Evolutionary conservation across 176 grass and related monocot species (phyloP), one percentile per base, ranked within the genome.

Genomic region (Bonia amplexicaulis): DNA sequence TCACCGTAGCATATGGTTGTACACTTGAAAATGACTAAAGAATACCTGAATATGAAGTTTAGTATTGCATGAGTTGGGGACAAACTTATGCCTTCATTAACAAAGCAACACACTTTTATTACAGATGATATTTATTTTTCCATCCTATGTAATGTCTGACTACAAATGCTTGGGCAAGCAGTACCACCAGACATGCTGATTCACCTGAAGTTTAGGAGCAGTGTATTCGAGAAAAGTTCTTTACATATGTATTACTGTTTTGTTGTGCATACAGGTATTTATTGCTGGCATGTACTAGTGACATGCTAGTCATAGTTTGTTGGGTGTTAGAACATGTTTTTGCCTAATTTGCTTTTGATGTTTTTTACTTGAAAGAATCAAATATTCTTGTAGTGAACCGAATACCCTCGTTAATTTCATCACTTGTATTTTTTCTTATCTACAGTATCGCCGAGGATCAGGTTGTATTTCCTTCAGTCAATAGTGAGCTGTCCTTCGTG

Each of bases 401-500:
- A 13, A 29, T 71, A 13, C 61, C 85, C 62, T 79, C 29, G 74
- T 78, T 74, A 69, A 62, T 79, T 86, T 69, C 54, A 70, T 40
- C 19, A 8, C 40, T 64, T 83, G 13, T 20, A 64, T 68, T 76
- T 64, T 55, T 85, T 76, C 84, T 80, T 29, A 37, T 22, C 15
- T 85, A 66, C 93, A 99, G 97, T 80, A 90, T 90, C 15, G 97
- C 97, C 3, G 97, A 99, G 81, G 92, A 99, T 96, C 90, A 96
- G 86, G 92, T 99, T 66, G 80, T 99, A 89, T 99, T 94, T 92
- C 97, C 97, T 85, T 90, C 97, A 37, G 97, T 99, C 12, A 84
- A 95, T 75, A 85, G 91, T 61, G 88, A 88, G 73, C 86, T 92
- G 22, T 96, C 90, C 59, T 90, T 92, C 35, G 84, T 91, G 39